Base-by-base conservation (phyloP, 2,329 filamentous ascomycete species). In the Cladophialophora exuberans region DNA sequence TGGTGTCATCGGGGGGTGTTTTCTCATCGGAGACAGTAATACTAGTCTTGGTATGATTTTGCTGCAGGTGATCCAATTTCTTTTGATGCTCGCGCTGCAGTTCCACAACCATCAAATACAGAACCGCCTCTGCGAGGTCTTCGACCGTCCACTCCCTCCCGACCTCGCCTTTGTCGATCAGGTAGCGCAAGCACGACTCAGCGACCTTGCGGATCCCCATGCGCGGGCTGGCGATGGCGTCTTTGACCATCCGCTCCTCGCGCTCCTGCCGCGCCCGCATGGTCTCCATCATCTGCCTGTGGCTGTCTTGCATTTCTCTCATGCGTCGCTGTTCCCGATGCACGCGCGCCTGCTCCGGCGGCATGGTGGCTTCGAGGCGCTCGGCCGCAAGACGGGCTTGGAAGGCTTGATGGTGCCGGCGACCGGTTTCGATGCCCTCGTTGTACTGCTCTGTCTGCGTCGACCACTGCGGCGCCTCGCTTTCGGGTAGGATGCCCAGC, bases 71-170 rank as follows among this genome's bases (percentile, higher is more conserved):
- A 4, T 15, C 39, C n/a, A 42, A 23, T 6, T 31, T 38, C 22
- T 23, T 26, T n/a, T 35, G 35, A 9, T 18, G 4, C 20, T 18
- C 18, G 25, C 38, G 17, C 28, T 51, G 48, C 11, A 35, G 43
- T 18, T 68, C 66, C 3, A 69, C 53, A 7, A 67, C 60, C 52
- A 69, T 62, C 6, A 69, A 56, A 52, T 67, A 69, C 38, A 67
- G 54, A 2, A 64, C 62, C 3, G 66, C 65, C 28, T 64, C 59
- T 7, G 57, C 66, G 2, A 66, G 28, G 11, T 66, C 56, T 6
- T 53, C 44, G 15, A 64, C 45, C 2, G 59, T 61, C 51, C 65
- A 69, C 18, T 63, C 52, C 22, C 46, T 56, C 11, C 64, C 64
- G n/a, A 69, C 52, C 26, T 63, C 52, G 11, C 62, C 62, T 33